Percentiles rank a stretch among this genome's conserved stretches.
These are phyloP conservation scores for Juglanconis sp. DNA, from an alignment of 2,329 filamentous ascomycete genomes.

Conservation along the genomic window DNA sequence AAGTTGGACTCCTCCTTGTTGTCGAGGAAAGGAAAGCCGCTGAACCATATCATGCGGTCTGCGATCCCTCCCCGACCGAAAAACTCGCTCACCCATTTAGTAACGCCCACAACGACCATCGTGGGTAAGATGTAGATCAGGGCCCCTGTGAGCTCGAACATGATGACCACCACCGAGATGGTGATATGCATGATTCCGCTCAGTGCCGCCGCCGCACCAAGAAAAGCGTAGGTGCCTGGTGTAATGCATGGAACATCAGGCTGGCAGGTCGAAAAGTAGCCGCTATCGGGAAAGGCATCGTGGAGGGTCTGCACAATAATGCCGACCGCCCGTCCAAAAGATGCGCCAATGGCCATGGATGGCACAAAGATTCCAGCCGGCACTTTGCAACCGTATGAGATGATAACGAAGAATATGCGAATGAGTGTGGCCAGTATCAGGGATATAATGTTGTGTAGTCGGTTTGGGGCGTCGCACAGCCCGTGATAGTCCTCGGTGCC, in stretches of 20 bases:
- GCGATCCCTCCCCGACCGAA: slow-evolving; percentile 90
- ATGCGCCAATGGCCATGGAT: slow-evolving; percentile 94
- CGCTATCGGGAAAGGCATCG: slow-evolving; percentile 75
- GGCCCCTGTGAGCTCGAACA: slow-evolving; percentile 98
- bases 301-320: slow-evolving; percentile 89
- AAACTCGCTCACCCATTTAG: slow-evolving; percentile 85
- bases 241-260: slow-evolving; percentile 95
- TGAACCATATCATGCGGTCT: slow-evolving; percentile 98
- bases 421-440: slow-evolving; percentile 76
- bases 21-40: slow-evolving; percentile 93
- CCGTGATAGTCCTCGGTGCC: slow-evolving; percentile 84
- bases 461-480: slow-evolving; percentile 75
- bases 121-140: slow-evolving; percentile 95
- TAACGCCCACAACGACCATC: slow-evolving; percentile 98
- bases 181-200: slow-evolving; percentile 99
- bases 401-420: slow-evolving; percentile 80
- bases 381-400: slow-evolving; percentile 97
- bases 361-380: slow-evolving; percentile 97
- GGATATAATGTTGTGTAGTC: slow-evolving; percentile 75
- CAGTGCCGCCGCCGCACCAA: slow-evolving; percentile 86
- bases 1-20: slow-evolving; percentile 98
- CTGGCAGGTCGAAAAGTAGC: slow-evolving; percentile 84
- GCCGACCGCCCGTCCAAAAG: slow-evolving; percentile 89
- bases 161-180: slow-evolving; percentile 94
- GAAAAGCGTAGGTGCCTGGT: slow-evolving; percentile 92